Conservation (phyloP, 768 basidiomycete genomes). For the Exsudoporus frostii region DNA sequence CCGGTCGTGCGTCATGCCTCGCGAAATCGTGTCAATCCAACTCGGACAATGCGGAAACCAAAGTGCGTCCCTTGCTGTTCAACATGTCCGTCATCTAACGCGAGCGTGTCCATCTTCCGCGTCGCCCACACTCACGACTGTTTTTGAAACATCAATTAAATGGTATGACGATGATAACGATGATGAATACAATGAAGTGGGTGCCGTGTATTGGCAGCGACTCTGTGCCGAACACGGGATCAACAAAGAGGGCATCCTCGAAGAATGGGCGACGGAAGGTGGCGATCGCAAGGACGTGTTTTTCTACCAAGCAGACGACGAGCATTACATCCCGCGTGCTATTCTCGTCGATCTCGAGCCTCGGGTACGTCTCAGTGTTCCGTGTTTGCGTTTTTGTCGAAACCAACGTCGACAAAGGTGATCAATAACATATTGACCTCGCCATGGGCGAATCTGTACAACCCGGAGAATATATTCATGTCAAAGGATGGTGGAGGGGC, state of each 20-base stretch:
- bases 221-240: conserved; percentile 99
- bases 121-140: background rate
- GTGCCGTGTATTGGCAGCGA: conserved; percentile 97
- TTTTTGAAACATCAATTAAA: background rate
- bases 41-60: conserved; percentile 93
- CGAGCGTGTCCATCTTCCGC: background rate
- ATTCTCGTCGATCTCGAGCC: conserved; percentile 97
- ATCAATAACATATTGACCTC: conserved; percentile 93
- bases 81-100: conserved; percentile 8
- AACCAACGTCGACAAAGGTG: conserved; percentile 58
- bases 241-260: conserved; percentile 90
- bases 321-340: conserved; percentile 96
- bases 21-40: conserved; percentile 80
- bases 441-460: conserved; percentile 83
- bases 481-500: conserved; percentile 98
- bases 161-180: background rate
- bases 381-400: background rate
- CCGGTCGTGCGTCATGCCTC: conserved; percentile 53
- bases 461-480: conserved; percentile 96
- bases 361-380: conserved; percentile 53
- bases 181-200: conserved; percentile 55
- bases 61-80: conserved; percentile 46
- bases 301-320: conserved; percentile 99
- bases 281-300: conserved; percentile 99
- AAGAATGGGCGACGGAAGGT: conserved; percentile 95